Base-by-base conservation (phyloP, 495 filamentous ascomycete species). In the Podospora didyma region DNA sequence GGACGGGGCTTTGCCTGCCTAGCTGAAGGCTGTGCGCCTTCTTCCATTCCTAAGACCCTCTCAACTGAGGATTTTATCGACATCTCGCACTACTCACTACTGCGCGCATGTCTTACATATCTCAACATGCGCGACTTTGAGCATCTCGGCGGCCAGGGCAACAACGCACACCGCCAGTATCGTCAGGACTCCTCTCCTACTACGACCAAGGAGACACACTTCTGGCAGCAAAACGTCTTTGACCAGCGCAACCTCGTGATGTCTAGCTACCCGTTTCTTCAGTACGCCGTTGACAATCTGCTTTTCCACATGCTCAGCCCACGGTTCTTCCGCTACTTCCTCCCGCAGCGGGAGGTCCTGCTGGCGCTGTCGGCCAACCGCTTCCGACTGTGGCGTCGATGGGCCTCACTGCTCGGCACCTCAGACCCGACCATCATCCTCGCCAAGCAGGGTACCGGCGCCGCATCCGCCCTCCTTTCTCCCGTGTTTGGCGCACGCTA, bases 81-180 rank as follows among this genome's bases (percentile, higher is more conserved):
- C 47, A 47, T 71, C 7, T 65, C 62, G 3, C 70, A 73, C 57
- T 69, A 68, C 59, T 51, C 67, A 11, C 56, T 74, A 6, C 62
- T 74, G 24, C 64, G 62, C 37, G 68, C 70, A 0, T 69, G 69
- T 45, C 55, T 73, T 1, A 61, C 56, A 0, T 73, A 71, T 47
- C 65, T 75, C 59, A 69, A 72, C 53, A 72, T 71, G 63, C 56
- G 62, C 11, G 72, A 73, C 22, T 70, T 69, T 22, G 66, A 69
- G 24, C 51, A 61, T 21, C 62, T 73, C 11, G 64, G 63, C 16
- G 62, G 60, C 35, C 23, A 35, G 12, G 49, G 57, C 26, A 39
- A 34, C 28, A 42, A 20, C 14, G 17, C 46, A 4, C 48, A 49
- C 24, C 28, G 14, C 23, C 9, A 20, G 9, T 16, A 45, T 41